These are phyloP conservation scores for Plectosphaerella plurivora DNA, from an alignment of 2,329 filamentous ascomycete species.

Conservation along the genomic window DNA sequence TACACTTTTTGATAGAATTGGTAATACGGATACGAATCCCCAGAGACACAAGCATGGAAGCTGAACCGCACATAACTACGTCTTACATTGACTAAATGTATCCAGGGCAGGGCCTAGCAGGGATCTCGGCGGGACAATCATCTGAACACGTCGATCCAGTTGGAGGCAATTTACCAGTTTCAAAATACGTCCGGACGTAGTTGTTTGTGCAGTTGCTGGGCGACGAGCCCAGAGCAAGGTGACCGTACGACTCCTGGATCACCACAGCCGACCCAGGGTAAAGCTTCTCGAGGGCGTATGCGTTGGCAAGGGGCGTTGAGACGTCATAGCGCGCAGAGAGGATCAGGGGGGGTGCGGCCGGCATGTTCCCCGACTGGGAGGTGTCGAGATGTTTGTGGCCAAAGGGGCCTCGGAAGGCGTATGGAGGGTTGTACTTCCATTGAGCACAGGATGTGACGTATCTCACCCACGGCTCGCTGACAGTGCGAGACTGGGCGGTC, in stretches of 20 bases:
- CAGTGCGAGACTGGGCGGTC: conserved; percentile 19
- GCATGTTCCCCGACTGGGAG: conserved; percentile 18
- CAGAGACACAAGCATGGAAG: too few species aligned
- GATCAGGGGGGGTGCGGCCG: conserved; percentile 38
- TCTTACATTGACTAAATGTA: too few species aligned
- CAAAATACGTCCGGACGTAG: conserved; percentile 21
- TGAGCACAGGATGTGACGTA: conserved; percentile 33
- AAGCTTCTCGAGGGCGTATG: conserved; percentile 18
- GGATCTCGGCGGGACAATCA: too few species aligned
- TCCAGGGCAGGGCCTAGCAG: too few species aligned
- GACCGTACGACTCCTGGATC: conserved; percentile 23
- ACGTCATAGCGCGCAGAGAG: conserved; percentile 38
- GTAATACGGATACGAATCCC: too few species aligned
- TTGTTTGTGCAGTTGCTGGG: conserved; percentile 14
- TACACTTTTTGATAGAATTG: too few species aligned
- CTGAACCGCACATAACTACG: too few species aligned
- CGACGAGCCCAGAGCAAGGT: conserved; percentile 12
- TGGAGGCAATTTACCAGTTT: conserved; percentile 20
- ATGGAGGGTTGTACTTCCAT: conserved; percentile 30
- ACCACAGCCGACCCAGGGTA: conserved; percentile 23
- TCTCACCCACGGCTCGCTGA: conserved; percentile 26
- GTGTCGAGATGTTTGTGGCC: conserved; percentile 17
- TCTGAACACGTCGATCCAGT: conserved; percentile 16
- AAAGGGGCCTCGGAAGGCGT: conserved; percentile 33
- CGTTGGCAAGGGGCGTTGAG: conserved; percentile 37